Evolutionary conservation across 352 stramenopile genomes (phyloP), one percentile per base, ranked within the genome.

Genomic region (Phytopythium oedochilum): DNA sequence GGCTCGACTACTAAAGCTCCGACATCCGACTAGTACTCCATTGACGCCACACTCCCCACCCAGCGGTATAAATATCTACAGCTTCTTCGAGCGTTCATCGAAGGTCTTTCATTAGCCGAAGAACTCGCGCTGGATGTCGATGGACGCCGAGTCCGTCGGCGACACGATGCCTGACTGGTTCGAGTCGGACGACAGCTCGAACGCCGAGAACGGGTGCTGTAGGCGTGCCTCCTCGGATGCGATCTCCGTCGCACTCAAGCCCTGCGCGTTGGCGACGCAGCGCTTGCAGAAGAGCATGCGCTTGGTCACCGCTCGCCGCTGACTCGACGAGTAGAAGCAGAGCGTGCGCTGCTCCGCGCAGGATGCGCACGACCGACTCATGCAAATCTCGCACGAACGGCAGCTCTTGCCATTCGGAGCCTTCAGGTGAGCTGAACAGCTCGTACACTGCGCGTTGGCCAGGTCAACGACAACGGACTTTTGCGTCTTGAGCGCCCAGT

Each of bases 71-170:
- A n/a, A n/a, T n/a, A n/a, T n/a, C n/a, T n/a, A n/a, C n/a, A n/a
- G n/a, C n/a, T n/a, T n/a, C n/a, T n/a, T n/a, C n/a, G n/a, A n/a
- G n/a, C n/a, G n/a, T n/a, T n/a, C n/a, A n/a, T n/a, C 39, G 39
- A 45, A 12, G 18, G 6, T 26, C 39, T n/a, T n/a, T n/a, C n/a
- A 29, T 31, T 25, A 73, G 28, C 67, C 63, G 28, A 75, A 75
- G 25, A 75, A 75, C 44, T 75, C 67, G 56, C 64, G 65, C 35
- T 62, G 50, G n/a, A 61, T 67, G 54, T 72, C 60, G 10, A 65
- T 61, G 5, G 70, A 57, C 14, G 58, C 66, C 43, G 67, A 75
- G 32, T 66, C 68, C 3, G 67, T 71, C 6, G 67, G 67, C 2
- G 67, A 75, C 12, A 53, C 44, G 17, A 62, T 42, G 12, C 59